Conservation (phyloP, 805 yeast species). For the Saccharomycopsis capsularis region DNA sequence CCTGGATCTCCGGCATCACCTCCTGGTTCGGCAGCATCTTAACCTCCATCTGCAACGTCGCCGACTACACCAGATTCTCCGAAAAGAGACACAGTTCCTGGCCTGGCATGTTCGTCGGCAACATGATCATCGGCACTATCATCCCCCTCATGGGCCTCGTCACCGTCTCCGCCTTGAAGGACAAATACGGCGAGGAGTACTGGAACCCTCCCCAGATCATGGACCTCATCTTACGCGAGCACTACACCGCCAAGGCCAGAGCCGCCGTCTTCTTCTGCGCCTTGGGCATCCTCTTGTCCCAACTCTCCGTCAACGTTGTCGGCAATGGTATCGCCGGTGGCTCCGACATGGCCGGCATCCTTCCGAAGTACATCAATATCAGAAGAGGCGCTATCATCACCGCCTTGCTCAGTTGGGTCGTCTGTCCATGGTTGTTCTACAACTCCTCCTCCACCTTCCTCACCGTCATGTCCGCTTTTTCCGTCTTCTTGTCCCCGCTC, state of each 20-base stretch:
- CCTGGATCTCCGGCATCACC: slow-evolving; percentile 34
- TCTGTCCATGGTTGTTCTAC: slow-evolving; percentile 37
- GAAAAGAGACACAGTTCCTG: slow-evolving; percentile 28
- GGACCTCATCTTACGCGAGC: slow-evolving; percentile 27
- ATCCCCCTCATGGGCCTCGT: slow-evolving; percentile 39
- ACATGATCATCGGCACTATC: slow-evolving; percentile 31
- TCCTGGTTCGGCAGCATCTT: slow-evolving; percentile 35
- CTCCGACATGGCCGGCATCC: slow-evolving; percentile 33
- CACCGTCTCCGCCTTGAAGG: slow-evolving; percentile 33
- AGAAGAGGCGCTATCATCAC: slow-evolving; percentile 41
- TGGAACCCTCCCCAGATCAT: slow-evolving; percentile 34
- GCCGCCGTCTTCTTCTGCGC: slow-evolving; percentile 34
- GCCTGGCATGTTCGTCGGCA: slow-evolving; percentile 29
- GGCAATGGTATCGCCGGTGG: slow-evolving; percentile 34
- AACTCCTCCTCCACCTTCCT: slow-evolving; percentile 32
- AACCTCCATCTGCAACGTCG: slow-evolving; percentile 32
- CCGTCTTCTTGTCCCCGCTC: slow-evolving; percentile 36
- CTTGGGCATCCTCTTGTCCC: slow-evolving; percentile 28
- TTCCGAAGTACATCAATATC: slow-evolving; percentile 37
- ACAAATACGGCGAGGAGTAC: slow-evolving; percentile 29
- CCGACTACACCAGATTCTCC: slow-evolving; percentile 33
- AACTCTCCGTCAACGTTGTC: slow-evolving; percentile 30
- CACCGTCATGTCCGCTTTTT: slow-evolving; percentile 31
- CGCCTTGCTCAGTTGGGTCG: slow-evolving; percentile 31
- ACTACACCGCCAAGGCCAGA: slow-evolving; percentile 30